These are phyloP conservation scores for Gaeumannomyces tritici DNA, from an alignment of 2,329 filamentous ascomycete species.

Conservation along the genomic window DNA sequence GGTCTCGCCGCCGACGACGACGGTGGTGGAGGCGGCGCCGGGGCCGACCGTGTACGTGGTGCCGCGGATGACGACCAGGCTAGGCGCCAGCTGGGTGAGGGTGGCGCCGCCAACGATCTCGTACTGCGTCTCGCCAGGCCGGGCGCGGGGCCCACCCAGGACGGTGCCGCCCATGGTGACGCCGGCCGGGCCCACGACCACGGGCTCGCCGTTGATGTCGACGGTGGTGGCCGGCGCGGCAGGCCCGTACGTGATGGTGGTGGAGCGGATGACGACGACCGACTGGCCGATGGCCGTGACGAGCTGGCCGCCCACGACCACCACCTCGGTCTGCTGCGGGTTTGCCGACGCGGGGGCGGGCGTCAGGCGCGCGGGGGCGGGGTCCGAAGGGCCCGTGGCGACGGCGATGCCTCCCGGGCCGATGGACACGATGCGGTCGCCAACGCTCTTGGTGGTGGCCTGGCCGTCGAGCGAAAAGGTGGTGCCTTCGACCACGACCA, in stretches of 20 bases:
- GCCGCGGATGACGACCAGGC: slow-evolving; percentile 37
- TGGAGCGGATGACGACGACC: slow-evolving; percentile 29
- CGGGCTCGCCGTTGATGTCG: slow-evolving; percentile 31
- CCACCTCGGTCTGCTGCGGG: slow-evolving; percentile 26
- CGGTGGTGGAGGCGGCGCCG: slow-evolving; percentile 29
- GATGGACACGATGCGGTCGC: slow-evolving; percentile 20
- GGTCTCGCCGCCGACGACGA: slow-evolving; percentile 39
- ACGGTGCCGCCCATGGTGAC: slow-evolving; percentile 29
- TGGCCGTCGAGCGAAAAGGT: slow-evolving; percentile 26
- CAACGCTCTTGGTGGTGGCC: slow-evolving; percentile 24
- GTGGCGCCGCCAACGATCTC: slow-evolving; percentile 43
- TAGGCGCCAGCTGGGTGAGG: slow-evolving; percentile 37
- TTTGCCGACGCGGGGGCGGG: neutral
- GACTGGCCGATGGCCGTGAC: slow-evolving; percentile 33
- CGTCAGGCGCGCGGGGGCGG: slow-evolving; percentile 20
- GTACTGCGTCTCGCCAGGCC: slow-evolving; percentile 25
- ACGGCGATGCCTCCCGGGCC: slow-evolving; percentile 21
- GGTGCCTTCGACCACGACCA: slow-evolving; percentile 30
- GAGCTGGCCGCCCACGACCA: slow-evolving; percentile 36
- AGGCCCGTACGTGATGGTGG: slow-evolving; percentile 34
- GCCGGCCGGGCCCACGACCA: slow-evolving; percentile 38
- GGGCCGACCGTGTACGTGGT: slow-evolving; percentile 42
- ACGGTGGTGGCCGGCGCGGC: slow-evolving; percentile 27
- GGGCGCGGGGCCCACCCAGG: slow-evolving; percentile 30
- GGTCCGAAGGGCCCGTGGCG: slow-evolving; percentile 13